phyloP scores from a whole-genome alignment of 2,329 filamentous ascomycete species.

The Neofusicoccum ribis region DNA sequence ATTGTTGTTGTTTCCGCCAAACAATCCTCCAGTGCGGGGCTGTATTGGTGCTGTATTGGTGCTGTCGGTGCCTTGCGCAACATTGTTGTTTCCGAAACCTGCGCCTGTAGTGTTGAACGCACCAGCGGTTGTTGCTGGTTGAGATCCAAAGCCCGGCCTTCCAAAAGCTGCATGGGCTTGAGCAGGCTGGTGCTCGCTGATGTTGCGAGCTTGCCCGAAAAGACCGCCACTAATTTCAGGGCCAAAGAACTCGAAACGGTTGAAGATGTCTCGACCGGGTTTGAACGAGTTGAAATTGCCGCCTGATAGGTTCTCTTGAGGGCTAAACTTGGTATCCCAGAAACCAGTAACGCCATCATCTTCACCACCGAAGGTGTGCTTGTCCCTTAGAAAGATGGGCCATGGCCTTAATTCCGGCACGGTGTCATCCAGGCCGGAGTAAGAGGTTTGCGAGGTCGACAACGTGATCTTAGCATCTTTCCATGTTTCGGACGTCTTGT shows the following conservation, averaged over 20 bases:
- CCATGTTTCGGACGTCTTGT: conserved; percentile 66
- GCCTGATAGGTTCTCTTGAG: conserved; percentile 22
- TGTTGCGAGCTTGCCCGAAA: neutral
- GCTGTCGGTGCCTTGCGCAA: neutral
- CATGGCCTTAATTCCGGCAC: conserved; percentile 59
- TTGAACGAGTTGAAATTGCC: conserved; percentile 9
- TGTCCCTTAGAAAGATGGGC: conserved; percentile 53
- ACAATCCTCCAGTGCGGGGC: neutral
- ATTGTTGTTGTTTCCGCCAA: neutral
- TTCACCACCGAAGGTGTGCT: conserved; percentile 22
- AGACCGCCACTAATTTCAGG: neutral
- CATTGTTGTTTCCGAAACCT: neutral
- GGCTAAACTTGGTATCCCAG: conserved; percentile 24
- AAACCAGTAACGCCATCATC: conserved; percentile 5
- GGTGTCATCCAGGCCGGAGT: conserved; percentile 56
- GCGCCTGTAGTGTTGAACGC: neutral
- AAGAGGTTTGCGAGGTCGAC: conserved; percentile 64
- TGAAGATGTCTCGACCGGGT: conserved; percentile 20
- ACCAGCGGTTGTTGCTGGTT: neutral
- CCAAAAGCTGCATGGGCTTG: neutral
- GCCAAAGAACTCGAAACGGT: conserved; percentile 27
- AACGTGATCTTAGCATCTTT: conserved; percentile 59
- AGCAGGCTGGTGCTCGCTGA: too few species aligned
- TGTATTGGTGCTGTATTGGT: neutral
- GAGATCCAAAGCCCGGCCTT: neutral